Conservation (phyloP, 768 basidiomycete species). For the Hysterangium stoloniferum region DNA sequence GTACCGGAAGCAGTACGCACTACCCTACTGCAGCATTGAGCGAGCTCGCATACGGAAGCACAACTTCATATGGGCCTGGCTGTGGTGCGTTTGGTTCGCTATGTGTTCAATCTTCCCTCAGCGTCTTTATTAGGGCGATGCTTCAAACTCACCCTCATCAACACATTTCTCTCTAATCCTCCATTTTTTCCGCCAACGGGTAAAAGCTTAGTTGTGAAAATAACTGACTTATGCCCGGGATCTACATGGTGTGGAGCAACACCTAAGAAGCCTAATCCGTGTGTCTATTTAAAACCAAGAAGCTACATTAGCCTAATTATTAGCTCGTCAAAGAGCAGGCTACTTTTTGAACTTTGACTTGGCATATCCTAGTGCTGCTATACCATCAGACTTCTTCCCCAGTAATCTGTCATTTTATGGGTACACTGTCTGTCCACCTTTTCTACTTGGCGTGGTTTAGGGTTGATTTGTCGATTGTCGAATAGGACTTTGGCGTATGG, state of each 20-base stretch:
- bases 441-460: background rate
- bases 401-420: constrained; percentile 63
- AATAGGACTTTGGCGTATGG: constrained; percentile 82
- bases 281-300: constrained; percentile 21
- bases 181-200: constrained; percentile 57
- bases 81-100: background rate
- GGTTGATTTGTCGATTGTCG: background rate
- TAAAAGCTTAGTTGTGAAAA: constrained; percentile 63
- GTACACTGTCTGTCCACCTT: constrained; percentile 23
- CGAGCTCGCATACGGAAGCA: constrained; percentile 75
- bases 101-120: background rate
- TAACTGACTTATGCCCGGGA: constrained; percentile 74
- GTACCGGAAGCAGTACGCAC: constrained; percentile 48
- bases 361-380: constrained; percentile 64
- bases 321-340: constrained; percentile 43
- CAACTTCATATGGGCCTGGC: constrained; percentile 45
- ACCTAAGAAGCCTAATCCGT: constrained; percentile 53
- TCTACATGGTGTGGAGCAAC: constrained; percentile 71
- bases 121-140: constrained; percentile 64
- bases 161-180: constrained; percentile 57
- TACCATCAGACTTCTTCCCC: constrained; percentile 68
- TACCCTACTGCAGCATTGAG: constrained; percentile 77
- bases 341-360: constrained; percentile 76
- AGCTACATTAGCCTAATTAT: background rate
- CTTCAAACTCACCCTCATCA: constrained; percentile 68